Evolutionary conservation across 106 monocot genomes (phyloP).

Genomic region (Dendrobium huoshanense): DNA sequence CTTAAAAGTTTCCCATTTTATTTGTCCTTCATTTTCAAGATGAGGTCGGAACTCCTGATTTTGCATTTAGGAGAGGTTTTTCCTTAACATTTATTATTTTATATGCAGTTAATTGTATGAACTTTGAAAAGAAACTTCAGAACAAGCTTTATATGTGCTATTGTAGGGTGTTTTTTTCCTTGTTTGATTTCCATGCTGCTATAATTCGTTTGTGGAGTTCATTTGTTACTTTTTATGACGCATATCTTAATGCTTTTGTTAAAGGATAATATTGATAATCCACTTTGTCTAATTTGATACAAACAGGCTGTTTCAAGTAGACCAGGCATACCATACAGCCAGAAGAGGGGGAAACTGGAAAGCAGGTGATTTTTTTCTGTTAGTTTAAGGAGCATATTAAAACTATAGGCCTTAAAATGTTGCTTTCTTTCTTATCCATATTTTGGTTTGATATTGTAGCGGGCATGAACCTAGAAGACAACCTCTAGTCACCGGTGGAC

Average conservation of each 20-base stretch:
- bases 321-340: conserved; percentile 6
- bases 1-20: neutral
- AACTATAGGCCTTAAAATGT: too few relatives aligned
- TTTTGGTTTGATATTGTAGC: conserved; percentile 9
- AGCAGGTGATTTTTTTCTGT: conserved; percentile 28
- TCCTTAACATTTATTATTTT: neutral
- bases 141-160: neutral
- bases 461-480: conserved; percentile 11
- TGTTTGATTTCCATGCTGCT: neutral
- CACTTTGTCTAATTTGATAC: neutral
- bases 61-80: neutral
- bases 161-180: neutral
- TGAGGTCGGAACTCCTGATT: neutral
- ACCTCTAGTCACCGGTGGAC: conserved; percentile 7
- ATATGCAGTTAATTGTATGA: neutral
- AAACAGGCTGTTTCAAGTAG: conserved; percentile 36
- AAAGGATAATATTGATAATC: neutral
- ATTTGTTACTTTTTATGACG: neutral
- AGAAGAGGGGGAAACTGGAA: conserved; percentile 20
- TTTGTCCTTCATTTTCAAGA: neutral
- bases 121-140: neutral
- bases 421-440: neutral
- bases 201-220: neutral
- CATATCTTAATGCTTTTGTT: neutral
- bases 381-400: neutral